phyloP scores from a whole-genome alignment of 768 basidiomycete species.

The Trametes cingulata region DNA sequence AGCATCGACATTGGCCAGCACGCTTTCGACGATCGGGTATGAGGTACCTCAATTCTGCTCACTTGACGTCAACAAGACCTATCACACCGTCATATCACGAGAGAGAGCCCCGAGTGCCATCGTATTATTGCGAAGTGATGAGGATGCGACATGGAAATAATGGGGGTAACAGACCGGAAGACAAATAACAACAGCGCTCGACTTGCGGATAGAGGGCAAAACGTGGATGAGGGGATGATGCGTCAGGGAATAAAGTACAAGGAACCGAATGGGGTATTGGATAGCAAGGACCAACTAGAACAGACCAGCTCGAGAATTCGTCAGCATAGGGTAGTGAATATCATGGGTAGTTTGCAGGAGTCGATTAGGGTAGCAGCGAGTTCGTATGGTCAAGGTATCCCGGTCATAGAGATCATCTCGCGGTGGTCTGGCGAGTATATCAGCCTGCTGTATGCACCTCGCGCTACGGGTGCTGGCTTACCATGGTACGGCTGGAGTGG shows the following conservation, averaged over 20 bases:
- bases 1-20: too few species aligned
- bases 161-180: constrained; percentile 14
- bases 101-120: constrained; percentile 8
- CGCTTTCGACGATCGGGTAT: too few species aligned
- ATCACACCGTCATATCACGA: neutral
- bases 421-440: constrained; percentile 23
- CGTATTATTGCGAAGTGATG: constrained; percentile 26
- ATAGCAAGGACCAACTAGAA: constrained; percentile 26
- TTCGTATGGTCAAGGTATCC: constrained; percentile 17
- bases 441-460: neutral
- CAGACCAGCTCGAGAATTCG: constrained; percentile 30
- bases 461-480: constrained; percentile 35
- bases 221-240: constrained; percentile 14
- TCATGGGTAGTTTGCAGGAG: constrained; percentile 33
- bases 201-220: constrained; percentile 13
- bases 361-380: constrained; percentile 21
- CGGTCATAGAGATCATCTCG: constrained; percentile 21
- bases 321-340: constrained; percentile 29
- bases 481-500: constrained; percentile 74
- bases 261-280: constrained; percentile 29
- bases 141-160: constrained; percentile 22
- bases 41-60: too few species aligned
- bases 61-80: neutral
- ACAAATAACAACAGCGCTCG: constrained; percentile 25
- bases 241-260: constrained; percentile 29